Conservation (phyloP, 805 yeast species). For the Hanseniaspora guilliermondii region DNA sequence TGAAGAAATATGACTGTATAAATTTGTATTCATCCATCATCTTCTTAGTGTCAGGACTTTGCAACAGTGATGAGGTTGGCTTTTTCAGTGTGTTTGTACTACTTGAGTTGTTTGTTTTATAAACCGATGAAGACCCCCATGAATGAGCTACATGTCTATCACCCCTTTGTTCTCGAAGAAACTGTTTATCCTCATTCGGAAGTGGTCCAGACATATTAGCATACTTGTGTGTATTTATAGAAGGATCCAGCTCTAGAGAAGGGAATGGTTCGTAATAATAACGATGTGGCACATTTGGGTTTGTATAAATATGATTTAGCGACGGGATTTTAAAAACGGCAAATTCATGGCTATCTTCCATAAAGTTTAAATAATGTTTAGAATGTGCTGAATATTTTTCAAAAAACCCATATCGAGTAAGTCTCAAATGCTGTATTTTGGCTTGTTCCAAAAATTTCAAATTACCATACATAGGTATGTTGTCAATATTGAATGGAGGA, state of each 20-base stretch:
- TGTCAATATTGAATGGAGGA: neutral
- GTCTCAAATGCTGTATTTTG: neutral
- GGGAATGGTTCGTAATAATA: neutral
- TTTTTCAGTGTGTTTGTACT: no score
- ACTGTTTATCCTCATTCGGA: neutral
- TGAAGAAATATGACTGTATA: slow-evolving; percentile 3
- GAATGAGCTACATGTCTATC: neutral
- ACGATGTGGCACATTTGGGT: neutral
- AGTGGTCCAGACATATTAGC: neutral
- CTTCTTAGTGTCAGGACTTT: neutral
- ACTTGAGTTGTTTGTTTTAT: neutral
- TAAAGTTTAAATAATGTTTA: neutral
- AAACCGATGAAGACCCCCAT: neutral
- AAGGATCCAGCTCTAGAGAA: neutral
- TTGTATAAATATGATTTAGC: neutral
- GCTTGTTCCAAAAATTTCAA: neutral
- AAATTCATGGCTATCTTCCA: neutral
- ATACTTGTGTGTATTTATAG: neutral
- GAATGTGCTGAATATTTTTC: neutral
- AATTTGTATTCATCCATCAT: slow-evolving; percentile 7
- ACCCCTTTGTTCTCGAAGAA: neutral
- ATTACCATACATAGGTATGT: neutral
- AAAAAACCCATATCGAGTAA: neutral
- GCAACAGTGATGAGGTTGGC: neutral
- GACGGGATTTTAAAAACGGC: neutral